A percentile compares a stretch with the other conserved stretches of the same genome.
These are phyloP conservation scores for Hypoxylon sp. DNA, from an alignment of 2,329 filamentous ascomycete genomes.

Conservation along the genomic window DNA sequence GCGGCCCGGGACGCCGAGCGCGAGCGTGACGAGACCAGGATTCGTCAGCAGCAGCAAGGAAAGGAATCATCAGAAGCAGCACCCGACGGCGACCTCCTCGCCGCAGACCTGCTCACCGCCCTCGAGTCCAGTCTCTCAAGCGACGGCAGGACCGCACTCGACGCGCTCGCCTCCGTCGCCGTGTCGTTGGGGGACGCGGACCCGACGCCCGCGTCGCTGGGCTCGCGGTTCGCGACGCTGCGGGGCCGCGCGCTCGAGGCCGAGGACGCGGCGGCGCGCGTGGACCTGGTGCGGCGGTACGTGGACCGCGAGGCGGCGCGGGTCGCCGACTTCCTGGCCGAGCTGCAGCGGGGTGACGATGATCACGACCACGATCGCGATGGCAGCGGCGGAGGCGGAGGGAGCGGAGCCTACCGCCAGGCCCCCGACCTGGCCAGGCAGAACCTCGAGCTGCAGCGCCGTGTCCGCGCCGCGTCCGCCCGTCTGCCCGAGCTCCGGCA, in stretches of 20 bases:
- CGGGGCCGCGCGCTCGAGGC: conserved; percentile 62
- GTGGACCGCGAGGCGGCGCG: conserved; percentile 59
- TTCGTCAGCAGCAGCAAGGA: conserved; percentile 33
- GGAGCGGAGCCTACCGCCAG: conserved; percentile 61
- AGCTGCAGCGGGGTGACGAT: conserved; percentile 52
- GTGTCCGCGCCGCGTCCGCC: conserved; percentile 69
- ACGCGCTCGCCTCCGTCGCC: conserved; percentile 63
- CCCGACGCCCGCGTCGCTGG: conserved; percentile 54
- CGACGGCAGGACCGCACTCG: conserved; percentile 64
- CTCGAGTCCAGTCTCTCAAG: conserved; percentile 62
- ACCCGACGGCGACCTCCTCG: conserved; percentile 39
- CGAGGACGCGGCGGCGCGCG: conserved; percentile 63
- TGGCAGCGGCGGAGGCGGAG: no score
- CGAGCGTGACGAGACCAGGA: conserved; percentile 45
- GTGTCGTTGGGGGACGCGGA: conserved; percentile 58
- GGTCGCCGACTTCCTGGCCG: conserved; percentile 50
- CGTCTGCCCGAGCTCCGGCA: conserved; percentile 74
- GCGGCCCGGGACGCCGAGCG: conserved; percentile 52
- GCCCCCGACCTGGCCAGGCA: conserved; percentile 68
- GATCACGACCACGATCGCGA: no score
- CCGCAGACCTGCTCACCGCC: conserved; percentile 57
- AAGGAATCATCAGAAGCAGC: neutral
- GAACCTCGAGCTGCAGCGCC: conserved; percentile 77
- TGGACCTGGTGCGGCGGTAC: conserved; percentile 64
- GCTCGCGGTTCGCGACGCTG: conserved; percentile 61